phyloP scores from a whole-genome alignment of 192 early-diverging fungal species.

The Coemansia sp. region DNA sequence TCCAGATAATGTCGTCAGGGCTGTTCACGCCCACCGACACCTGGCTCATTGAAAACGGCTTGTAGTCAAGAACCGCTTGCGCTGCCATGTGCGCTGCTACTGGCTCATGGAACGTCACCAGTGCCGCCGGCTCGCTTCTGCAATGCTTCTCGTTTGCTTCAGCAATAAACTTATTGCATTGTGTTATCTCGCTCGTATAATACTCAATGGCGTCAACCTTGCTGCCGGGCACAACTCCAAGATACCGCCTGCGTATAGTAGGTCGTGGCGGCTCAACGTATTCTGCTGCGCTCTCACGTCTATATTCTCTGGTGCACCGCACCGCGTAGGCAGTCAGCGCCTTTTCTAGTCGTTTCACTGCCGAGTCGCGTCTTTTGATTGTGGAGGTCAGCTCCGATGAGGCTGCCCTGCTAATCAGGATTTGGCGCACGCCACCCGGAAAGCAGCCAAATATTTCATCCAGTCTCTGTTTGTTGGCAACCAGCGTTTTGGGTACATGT shows the following conservation, averaged over 20 bases:
- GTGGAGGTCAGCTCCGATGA: slow-evolving; percentile 52
- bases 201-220: slow-evolving; percentile 62
- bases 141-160: slow-evolving; percentile 33
- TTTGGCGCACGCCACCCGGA: slow-evolving; percentile 66
- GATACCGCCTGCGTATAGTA: slow-evolving; percentile 33
- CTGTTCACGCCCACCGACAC: slow-evolving; percentile 66
- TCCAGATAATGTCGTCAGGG: slow-evolving; percentile 75
- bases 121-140: slow-evolving; percentile 63
- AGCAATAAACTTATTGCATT: slow-evolving; percentile 48
- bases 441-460: slow-evolving; percentile 59
- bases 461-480: slow-evolving; percentile 51
- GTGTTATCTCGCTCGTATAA: slow-evolving; percentile 26
- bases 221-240: slow-evolving; percentile 44
- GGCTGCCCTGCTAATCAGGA: slow-evolving; percentile 63
- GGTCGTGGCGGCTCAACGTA: slow-evolving; percentile 45
- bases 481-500: slow-evolving; percentile 66
- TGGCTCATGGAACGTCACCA: slow-evolving; percentile 78
- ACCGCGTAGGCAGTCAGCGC: slow-evolving; percentile 56
- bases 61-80: slow-evolving; percentile 62
- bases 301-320: slow-evolving; percentile 25
- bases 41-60: slow-evolving; percentile 65
- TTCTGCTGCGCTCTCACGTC: slow-evolving; percentile 7
- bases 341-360: slow-evolving; percentile 56
- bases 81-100: slow-evolving; percentile 80
- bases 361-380: slow-evolving; percentile 55